Evolutionary conservation across 805 yeast species (phyloP).

Genomic region (Metschnikowia kunwiensis): DNA sequence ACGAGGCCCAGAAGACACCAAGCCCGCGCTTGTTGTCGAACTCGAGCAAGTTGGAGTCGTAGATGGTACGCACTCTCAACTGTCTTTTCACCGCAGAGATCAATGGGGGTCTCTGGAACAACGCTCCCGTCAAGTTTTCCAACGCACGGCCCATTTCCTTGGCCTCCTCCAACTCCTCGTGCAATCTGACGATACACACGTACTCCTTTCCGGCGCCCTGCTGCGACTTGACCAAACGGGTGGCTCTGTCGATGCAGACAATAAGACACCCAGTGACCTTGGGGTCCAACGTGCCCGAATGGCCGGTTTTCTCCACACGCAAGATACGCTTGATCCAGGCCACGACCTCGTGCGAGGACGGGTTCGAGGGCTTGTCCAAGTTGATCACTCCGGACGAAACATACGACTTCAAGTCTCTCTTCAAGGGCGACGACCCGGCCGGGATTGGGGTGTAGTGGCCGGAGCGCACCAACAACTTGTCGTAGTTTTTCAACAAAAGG

Average conservation of each 20-base stretch:
- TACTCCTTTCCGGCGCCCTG: conserved; percentile 99
- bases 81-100: conserved; percentile 99
- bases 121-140: conserved; percentile 96
- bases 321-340: conserved; percentile 98
- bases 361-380: conserved; percentile 96
- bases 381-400: conserved; percentile 94
- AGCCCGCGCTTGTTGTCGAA: conserved; percentile 95
- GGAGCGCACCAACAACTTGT: conserved; percentile 88
- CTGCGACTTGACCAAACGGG: conserved; percentile 96
- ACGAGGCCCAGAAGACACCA: conserved; percentile 99
- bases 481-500: conserved; percentile 86
- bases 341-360: conserved; percentile 98
- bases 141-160: conserved; percentile 83
- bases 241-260: conserved; percentile 97
- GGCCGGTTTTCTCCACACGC: conserved; percentile 97
- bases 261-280: conserved; percentile 98
- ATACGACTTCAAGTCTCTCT: conserved; percentile 88
- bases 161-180: conserved; percentile 87
- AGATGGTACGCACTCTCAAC: conserved; percentile 95
- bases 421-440: conserved; percentile 89
- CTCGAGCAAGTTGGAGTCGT: conserved; percentile 92
- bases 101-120: conserved; percentile 98
- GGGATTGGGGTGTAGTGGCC: conserved; percentile 98
- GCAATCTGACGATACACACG: conserved; percentile 94
- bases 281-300: conserved; percentile 98